phyloP scores from a whole-genome alignment of 495 filamentous ascomycete species.

The Penicillium paxilli region DNA sequence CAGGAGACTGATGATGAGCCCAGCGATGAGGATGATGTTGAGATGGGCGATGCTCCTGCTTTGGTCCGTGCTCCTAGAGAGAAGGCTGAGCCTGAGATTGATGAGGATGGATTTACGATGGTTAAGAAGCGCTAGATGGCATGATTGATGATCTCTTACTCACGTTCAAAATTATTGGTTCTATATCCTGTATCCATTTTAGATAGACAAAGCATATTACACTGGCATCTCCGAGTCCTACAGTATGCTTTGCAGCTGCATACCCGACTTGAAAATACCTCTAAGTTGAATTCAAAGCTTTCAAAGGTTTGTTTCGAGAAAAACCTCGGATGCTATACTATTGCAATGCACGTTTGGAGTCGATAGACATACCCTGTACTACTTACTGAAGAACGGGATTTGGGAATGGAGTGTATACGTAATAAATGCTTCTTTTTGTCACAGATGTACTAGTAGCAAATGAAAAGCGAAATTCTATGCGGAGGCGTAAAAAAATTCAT shows the following conservation, averaged over 20 bases:
- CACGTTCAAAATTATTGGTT: not conserved
- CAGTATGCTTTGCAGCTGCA: not conserved
- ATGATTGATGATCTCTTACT: not conserved
- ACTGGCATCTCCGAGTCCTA: too few relatives aligned
- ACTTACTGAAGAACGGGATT: not conserved
- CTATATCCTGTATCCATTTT: not conserved
- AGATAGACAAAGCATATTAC: not conserved
- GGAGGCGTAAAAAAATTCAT: constrained; percentile 33
- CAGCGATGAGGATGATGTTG: constrained; percentile 62
- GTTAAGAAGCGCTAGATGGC: constrained; percentile 61
- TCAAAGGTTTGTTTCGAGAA: too few relatives aligned
- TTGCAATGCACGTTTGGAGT: too few relatives aligned
- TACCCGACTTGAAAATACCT: not conserved
- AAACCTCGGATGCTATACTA: not conserved
- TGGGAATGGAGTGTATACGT: not conserved
- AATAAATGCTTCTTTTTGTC: constrained; percentile 29
- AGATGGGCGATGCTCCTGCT: constrained; percentile 74
- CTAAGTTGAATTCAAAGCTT: not conserved
- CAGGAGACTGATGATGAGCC: constrained; percentile 60
- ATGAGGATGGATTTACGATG: constrained; percentile 94
- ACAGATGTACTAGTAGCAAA: too few relatives aligned
- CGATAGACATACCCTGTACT: not conserved
- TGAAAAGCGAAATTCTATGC: constrained; percentile 22
- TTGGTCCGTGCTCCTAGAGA: constrained; percentile 59
- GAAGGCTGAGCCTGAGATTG: constrained; percentile 72